phyloP scores from a whole-genome alignment of 805 yeast genomes.

The Maudiozyma turicensis region DNA sequence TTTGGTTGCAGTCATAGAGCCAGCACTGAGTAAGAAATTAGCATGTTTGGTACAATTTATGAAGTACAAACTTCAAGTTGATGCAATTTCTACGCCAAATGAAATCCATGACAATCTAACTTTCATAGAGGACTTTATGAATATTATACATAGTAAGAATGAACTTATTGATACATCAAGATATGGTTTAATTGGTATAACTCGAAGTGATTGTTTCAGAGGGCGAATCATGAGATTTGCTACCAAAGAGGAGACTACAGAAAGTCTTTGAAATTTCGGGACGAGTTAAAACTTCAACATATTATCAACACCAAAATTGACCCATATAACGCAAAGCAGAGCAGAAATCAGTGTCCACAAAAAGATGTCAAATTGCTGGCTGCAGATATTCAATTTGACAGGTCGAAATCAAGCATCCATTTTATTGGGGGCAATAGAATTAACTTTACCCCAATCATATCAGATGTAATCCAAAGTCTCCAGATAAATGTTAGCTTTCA shows the following conservation, averaged over 20 bases:
- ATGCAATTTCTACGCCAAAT: conserved; percentile 27
- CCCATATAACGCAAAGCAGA: conserved; percentile 2
- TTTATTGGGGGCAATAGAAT: conserved; percentile 55
- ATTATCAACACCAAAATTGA: conserved; percentile 49
- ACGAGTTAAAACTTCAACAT: conserved; percentile 61
- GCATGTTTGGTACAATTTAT: conserved; percentile 66
- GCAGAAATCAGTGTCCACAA: conserved; percentile 6
- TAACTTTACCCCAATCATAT: conserved; percentile 64
- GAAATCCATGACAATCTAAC: conserved; percentile 21
- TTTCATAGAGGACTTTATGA: conserved; percentile 20
- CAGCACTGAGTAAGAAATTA: conserved; percentile 48
- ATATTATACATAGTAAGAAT: not conserved
- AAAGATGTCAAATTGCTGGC: conserved; percentile 50
- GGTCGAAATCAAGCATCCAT: conserved; percentile 66
- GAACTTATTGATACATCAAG: not conserved
- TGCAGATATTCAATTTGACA: conserved; percentile 76
- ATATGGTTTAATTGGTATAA: not conserved
- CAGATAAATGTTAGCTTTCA: conserved; percentile 79
- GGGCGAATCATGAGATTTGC: conserved; percentile 73
- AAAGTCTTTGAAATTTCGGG: conserved; percentile 56
- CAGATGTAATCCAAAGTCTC: conserved; percentile 64
- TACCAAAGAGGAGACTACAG: conserved; percentile 53
- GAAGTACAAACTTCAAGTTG: conserved; percentile 58
- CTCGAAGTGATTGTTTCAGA: conserved; percentile 24
- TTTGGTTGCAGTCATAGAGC: conserved; percentile 61